phyloP scores from a whole-genome alignment of 495 filamentous ascomycete species.

The Penicillium daleae region DNA sequence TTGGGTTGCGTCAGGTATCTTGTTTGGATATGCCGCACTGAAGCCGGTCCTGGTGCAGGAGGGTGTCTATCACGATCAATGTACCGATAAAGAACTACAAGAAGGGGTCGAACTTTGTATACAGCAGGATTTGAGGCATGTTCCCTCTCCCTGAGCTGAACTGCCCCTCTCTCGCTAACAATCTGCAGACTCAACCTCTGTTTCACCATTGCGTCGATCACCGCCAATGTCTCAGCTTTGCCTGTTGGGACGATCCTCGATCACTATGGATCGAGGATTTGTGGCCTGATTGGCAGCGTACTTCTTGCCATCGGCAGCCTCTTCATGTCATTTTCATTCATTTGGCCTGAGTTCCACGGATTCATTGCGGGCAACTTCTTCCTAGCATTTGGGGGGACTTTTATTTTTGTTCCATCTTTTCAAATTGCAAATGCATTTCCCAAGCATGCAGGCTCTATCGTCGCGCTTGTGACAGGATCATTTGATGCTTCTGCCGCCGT shows the following conservation, averaged over 20 bases:
- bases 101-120: conserved; percentile 58
- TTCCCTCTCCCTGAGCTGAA: not conserved
- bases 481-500: conserved; percentile 73
- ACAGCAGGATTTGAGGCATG: conserved; percentile 66
- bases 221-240: conserved; percentile 78
- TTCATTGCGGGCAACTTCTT: conserved; percentile 68
- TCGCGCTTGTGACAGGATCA: conserved; percentile 70
- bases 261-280: conserved; percentile 64
- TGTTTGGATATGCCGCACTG: conserved; percentile 75
- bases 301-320: conserved; percentile 61
- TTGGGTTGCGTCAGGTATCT: conserved; percentile 54
- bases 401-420: conserved; percentile 72
- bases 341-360: conserved; percentile 58
- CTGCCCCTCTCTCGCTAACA: conserved; percentile 10
- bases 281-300: conserved; percentile 57
- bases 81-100: conserved; percentile 44
- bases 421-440: conserved; percentile 75
- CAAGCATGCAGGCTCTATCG: conserved; percentile 63
- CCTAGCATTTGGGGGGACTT: conserved; percentile 67
- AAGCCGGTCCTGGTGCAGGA: conserved; percentile 71
- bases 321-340: conserved; percentile 60
- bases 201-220: conserved; percentile 86
- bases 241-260: conserved; percentile 73
- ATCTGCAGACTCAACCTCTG: conserved; percentile 62
- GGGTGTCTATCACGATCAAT: conserved; percentile 60